Conservation (phyloP, 257 asterid genomes). For the Linderniella brevidens region DNA sequence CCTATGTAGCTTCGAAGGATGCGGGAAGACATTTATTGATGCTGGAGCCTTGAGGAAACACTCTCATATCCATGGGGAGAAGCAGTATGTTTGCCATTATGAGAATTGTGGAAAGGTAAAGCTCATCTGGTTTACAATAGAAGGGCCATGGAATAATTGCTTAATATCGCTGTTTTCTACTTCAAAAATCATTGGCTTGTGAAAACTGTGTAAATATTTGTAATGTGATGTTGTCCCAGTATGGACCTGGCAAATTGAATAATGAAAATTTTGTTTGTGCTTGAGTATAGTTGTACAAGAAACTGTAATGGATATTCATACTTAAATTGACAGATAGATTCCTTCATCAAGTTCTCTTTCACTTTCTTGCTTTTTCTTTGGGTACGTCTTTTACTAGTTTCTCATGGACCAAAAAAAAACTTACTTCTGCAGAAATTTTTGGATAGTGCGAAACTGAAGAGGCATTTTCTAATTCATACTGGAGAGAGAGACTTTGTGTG, state of each 20-base stretch:
- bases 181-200: neutral
- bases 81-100: constrained; percentile 85
- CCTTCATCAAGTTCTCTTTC: no score
- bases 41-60: constrained; percentile 97
- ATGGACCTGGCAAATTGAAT: no score
- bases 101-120: constrained; percentile 70
- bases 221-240: no score
- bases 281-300: no score
- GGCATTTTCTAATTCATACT: constrained; percentile 92
- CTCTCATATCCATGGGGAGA: constrained; percentile 96
- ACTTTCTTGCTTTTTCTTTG: neutral
- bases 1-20: constrained; percentile 91
- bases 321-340: no score
- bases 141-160: constrained; percentile 4
- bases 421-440: constrained; percentile 87
- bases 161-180: neutral
- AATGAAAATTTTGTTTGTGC: no score
- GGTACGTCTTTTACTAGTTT: neutral
- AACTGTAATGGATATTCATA: no score
- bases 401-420: constrained; percentile 5
- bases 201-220: no score
- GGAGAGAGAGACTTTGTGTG: constrained; percentile 95
- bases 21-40: constrained; percentile 96
- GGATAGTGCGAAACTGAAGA: constrained; percentile 93
- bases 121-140: neutral